These are phyloP conservation scores for Silene latifolia DNA, from an alignment of 148 eudicot species.

Conservation along the genomic window DNA sequence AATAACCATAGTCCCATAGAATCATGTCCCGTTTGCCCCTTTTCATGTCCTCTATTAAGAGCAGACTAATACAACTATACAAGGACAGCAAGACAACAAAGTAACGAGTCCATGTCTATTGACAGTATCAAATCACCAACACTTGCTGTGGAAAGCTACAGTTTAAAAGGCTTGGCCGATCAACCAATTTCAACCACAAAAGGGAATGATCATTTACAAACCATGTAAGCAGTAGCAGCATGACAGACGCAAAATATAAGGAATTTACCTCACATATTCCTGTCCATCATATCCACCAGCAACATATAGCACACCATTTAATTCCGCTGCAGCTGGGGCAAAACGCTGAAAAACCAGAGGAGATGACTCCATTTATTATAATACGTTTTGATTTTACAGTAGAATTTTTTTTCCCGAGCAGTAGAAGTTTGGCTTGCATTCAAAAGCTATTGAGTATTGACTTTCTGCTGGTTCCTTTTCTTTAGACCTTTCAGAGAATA, in stretches of 20 bases:
- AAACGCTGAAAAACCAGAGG: slow-evolving; percentile 46
- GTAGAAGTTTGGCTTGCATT: not conserved
- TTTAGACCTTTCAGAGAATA: not conserved
- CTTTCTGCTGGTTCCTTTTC: not conserved
- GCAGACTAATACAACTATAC: too few species aligned
- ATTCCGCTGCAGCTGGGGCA: slow-evolving; percentile 54
- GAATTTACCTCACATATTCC: slow-evolving; percentile 49
- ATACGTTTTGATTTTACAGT: not conserved
- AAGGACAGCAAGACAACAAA: too few species aligned
- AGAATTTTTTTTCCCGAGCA: not conserved
- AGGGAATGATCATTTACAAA: not conserved
- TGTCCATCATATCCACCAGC: slow-evolving; percentile 77
- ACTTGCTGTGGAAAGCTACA: not conserved
- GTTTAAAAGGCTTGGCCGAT: not conserved
- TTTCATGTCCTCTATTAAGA: too few species aligned
- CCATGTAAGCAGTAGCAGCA: not conserved
- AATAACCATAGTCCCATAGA: too few species aligned
- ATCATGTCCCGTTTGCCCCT: too few species aligned
- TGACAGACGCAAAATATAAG: not conserved
- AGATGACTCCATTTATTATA: not conserved
- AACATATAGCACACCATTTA: slow-evolving; percentile 54
- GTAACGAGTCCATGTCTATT: not conserved
- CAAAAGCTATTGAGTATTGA: not conserved
- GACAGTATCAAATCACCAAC: not conserved
- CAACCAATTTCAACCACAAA: slow-evolving; percentile 5